Evolutionary conservation across 192 early-diverging fungal genomes (phyloP).

Genomic region (Mortierella antarctica): DNA sequence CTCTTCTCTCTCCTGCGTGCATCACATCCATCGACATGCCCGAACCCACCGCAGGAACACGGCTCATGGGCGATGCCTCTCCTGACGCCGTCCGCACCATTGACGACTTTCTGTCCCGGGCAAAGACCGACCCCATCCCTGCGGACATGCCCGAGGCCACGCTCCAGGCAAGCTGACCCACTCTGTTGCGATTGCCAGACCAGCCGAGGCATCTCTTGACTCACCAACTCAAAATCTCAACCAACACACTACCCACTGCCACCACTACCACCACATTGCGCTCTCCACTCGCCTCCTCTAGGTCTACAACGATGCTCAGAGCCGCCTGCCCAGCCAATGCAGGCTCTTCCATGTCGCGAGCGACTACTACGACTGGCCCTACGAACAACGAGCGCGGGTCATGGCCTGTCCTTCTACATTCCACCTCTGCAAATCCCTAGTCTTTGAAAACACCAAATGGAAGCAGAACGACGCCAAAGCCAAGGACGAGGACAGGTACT

Average conservation of each 20-base stretch:
- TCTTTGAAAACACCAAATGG: slow-evolving; percentile 91
- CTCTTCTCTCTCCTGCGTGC: background rate
- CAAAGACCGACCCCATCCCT: slow-evolving; percentile 12
- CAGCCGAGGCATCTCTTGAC: background rate
- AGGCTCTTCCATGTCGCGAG: slow-evolving; percentile 79
- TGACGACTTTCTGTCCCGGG: slow-evolving; percentile 32
- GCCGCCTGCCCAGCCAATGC: slow-evolving; percentile 32
- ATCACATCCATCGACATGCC: slow-evolving; percentile 9
- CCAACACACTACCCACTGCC: background rate
- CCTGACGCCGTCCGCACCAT: slow-evolving; percentile 15
- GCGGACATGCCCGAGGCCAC: slow-evolving; percentile 26
- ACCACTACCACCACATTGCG: background rate
- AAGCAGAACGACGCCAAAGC: slow-evolving; percentile 59
- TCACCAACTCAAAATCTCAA: background rate
- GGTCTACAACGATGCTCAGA: slow-evolving; percentile 42
- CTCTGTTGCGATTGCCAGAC: no score
- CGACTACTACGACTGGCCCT: slow-evolving; percentile 84
- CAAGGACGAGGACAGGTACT: slow-evolving; percentile 48
- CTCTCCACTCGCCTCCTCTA: background rate
- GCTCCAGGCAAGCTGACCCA: slow-evolving; percentile 16
- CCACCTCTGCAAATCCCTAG: slow-evolving; percentile 90
- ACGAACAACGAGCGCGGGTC: slow-evolving; percentile 75
- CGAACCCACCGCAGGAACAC: slow-evolving; percentile 17
- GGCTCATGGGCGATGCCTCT: slow-evolving; percentile 29
- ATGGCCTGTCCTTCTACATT: slow-evolving; percentile 71